Percentiles rank a stretch among this genome's conserved stretches.
Evolutionary conservation across 441 rosid species (phyloP).

Genomic region (Iberis amara): DNA sequence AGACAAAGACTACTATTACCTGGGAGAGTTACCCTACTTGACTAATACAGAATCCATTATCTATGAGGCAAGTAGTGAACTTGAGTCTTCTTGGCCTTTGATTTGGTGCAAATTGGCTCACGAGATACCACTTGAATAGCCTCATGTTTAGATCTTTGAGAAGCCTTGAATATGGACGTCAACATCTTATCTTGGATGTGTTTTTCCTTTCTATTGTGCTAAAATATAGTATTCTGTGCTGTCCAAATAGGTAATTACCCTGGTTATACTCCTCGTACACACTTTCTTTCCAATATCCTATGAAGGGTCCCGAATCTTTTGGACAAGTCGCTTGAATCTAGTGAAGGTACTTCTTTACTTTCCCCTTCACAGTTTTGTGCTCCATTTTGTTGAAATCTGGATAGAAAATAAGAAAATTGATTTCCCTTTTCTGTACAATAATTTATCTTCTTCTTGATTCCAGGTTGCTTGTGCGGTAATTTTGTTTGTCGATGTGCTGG

Average conservation of each 20-base stretch:
- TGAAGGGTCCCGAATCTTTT: slow-evolving; percentile 69
- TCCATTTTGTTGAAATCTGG: slow-evolving; percentile 3
- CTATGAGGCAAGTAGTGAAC: slow-evolving; percentile 50
- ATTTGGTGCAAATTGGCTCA: too few species aligned
- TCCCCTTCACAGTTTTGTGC: slow-evolving; percentile 17
- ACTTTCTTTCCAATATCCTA: slow-evolving; percentile 68
- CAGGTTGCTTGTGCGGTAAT: slow-evolving; percentile 65
- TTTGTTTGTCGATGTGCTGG: slow-evolving; percentile 70
- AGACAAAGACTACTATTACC: slow-evolving; percentile 68
- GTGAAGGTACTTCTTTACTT: slow-evolving; percentile 48
- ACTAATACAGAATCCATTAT: slow-evolving; percentile 57
- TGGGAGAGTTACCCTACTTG: slow-evolving; percentile 90
- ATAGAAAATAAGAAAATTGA: background rate
- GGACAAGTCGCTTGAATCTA: slow-evolving; percentile 52
- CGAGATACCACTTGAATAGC: too few species aligned
- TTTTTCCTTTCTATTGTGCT: slow-evolving; percentile 9
- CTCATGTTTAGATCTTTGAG: background rate
- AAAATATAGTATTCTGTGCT: background rate
- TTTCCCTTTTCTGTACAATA: background rate
- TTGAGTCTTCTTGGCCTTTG: too few species aligned
- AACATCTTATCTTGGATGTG: background rate
- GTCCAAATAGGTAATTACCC: slow-evolving; percentile 47
- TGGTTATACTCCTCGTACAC: slow-evolving; percentile 51
- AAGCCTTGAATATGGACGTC: too few species aligned
- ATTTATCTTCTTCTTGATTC: slow-evolving; percentile 28